Base-by-base conservation (phyloP, 805 yeast species). In the Hanseniaspora occidentalis region DNA sequence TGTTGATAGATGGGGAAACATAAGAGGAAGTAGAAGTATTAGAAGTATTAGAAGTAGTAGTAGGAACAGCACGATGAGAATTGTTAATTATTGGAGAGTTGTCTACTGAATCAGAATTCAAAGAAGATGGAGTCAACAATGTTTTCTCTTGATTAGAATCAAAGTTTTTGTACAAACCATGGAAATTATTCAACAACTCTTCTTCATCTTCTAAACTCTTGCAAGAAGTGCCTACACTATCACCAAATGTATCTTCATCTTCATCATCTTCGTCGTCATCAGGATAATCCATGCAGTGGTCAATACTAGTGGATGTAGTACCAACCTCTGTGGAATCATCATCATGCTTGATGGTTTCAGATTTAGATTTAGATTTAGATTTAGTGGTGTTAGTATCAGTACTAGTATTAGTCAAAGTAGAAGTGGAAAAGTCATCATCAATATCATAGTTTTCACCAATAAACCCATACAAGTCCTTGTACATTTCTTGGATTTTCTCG, bases 281-380 rank as follows among this genome's bases (percentile, higher is more conserved):
- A 9, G 23, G 17, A 16, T 4, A 14, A 18, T 35, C 18, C 25
- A 22, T 8, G n/a, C 18, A 21, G 8, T 10, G 29, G 8, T 35
- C 24, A 11, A 39, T 38, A 18, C 35, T n/a, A 29, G 42, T 35
- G 13, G 42, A 40, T 16, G 35, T 40, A 18, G 42, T 40, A 8
- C 42, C 42, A n/a, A 35, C 29, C 14, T 35, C 36, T 20, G 21
- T 29, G 29, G 35, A 38, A 36, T 35, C 35, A 9, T 29, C 21
- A 13, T 10, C 33, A 20, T 40, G 38, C 20, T 40, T 31, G 10
- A 21, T 29, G 8, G 29, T 35, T 18, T n/a, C n/a, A n/a, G n/a
- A n/a, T n/a, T n/a, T n/a, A n/a, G n/a, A n/a, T n/a, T n/a, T n/a
- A n/a, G n/a, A n/a, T n/a, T n/a, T n/a, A n/a, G n/a, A n/a, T n/a